These are phyloP conservation scores for Clathrus columnatus DNA, from an alignment of 768 basidiomycete species.

Conservation along the genomic window DNA sequence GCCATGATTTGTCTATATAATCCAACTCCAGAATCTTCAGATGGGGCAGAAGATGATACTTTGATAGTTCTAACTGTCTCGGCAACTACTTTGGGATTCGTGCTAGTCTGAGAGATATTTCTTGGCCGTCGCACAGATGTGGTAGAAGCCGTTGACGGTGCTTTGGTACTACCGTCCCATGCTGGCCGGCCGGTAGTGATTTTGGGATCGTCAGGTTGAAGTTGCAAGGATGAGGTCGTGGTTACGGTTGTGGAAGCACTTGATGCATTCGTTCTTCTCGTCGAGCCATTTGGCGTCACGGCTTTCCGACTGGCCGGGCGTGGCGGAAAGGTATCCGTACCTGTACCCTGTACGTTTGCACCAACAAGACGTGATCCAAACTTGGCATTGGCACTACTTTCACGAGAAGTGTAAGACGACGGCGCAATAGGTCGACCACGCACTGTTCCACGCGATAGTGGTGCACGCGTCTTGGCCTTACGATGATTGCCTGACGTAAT, in stretches of 20 bases:
- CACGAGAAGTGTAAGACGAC: conserved; percentile 29
- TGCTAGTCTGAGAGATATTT: conserved; percentile 65
- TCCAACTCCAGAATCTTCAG: conserved; percentile 77
- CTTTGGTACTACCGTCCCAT: conserved; percentile 58
- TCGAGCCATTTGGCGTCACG: conserved; percentile 37
- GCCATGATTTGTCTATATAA: conserved; percentile 76
- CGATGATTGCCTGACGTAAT: background rate
- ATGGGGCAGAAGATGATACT: conserved; percentile 62
- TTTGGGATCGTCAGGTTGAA: conserved; percentile 53
- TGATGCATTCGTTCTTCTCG: background rate
- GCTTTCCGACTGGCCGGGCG: conserved; percentile 52
- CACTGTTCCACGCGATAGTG: conserved; percentile 7
- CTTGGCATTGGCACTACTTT: conserved; percentile 87
- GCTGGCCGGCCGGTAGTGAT: conserved; percentile 43
- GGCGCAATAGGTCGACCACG: conserved; percentile 13
- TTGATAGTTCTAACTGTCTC: conserved; percentile 25
- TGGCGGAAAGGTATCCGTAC: conserved; percentile 20
- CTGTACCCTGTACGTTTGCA: conserved; percentile 36
- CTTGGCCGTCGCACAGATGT: conserved; percentile 43
- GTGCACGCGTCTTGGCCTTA: conserved; percentile 3
- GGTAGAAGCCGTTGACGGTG: conserved; percentile 21
- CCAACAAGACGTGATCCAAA: conserved; percentile 80
- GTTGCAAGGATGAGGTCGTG: conserved; percentile 33
- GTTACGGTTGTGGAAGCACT: conserved; percentile 27
- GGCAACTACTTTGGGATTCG: conserved; percentile 33